Evolutionary conservation across 345 rosid species (phyloP).

Genomic region (Aurinia saxatilis): DNA sequence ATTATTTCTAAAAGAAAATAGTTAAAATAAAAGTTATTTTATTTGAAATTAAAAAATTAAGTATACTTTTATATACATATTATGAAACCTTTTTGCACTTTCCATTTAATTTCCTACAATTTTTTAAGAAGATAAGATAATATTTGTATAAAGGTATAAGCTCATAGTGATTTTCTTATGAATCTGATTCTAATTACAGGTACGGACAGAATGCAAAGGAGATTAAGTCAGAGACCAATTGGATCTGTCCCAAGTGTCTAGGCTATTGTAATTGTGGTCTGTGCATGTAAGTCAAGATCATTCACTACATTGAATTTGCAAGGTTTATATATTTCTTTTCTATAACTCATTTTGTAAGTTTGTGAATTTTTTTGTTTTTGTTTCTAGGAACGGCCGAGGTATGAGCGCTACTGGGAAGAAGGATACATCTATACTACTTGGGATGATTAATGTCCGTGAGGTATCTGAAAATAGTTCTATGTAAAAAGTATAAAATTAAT

Average conservation of each 20-base stretch:
- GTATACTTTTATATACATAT: too few species aligned
- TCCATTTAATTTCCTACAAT: too few species aligned
- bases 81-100: too few species aligned
- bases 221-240: slow-evolving; percentile 34
- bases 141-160: too few species aligned
- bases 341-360: background rate
- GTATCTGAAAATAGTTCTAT: slow-evolving; percentile 33
- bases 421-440: slow-evolving; percentile 44
- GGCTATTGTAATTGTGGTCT: slow-evolving; percentile 77
- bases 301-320: background rate
- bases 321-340: background rate
- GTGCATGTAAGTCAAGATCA: slow-evolving; percentile 45
- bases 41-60: too few species aligned
- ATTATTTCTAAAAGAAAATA: too few species aligned
- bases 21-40: too few species aligned
- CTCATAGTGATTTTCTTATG: background rate
- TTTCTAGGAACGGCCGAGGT: slow-evolving; percentile 78
- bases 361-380: background rate
- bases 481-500: slow-evolving; percentile 15
- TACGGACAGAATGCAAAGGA: slow-evolving; percentile 66
- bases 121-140: too few species aligned
- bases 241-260: slow-evolving; percentile 81
- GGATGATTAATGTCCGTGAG: slow-evolving; percentile 41
- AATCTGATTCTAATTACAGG: slow-evolving; percentile 28
- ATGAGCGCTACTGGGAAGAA: slow-evolving; percentile 57